Evolutionary conservation across 2,329 filamentous ascomycete genomes (phyloP).

Genomic region (Aspergillus novofumigatus): DNA sequence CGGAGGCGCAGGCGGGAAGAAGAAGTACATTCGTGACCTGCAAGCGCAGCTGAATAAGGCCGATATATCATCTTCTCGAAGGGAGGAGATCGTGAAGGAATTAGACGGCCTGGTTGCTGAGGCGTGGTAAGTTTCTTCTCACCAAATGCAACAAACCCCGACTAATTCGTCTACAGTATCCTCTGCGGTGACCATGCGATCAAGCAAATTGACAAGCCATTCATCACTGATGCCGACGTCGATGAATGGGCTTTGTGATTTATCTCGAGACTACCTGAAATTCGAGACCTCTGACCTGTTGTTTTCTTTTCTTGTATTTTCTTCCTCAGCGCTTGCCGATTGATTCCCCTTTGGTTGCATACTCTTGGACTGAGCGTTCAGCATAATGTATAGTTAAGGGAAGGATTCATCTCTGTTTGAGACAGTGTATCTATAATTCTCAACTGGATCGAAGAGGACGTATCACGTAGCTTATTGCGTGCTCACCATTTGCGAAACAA

Average conservation of each 20-base stretch:
- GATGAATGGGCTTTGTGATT: constrained; percentile 72
- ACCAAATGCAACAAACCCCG: constrained; percentile 9
- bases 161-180: constrained; percentile 54
- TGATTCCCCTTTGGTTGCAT: neutral
- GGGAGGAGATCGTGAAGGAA: constrained; percentile 81
- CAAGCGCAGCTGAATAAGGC: constrained; percentile 80
- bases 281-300: neutral
- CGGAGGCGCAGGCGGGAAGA: constrained; percentile 73
- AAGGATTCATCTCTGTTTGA: neutral
- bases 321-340: neutral
- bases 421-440: neutral
- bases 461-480: neutral
- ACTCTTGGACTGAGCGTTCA: neutral
- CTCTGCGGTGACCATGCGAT: constrained; percentile 94
- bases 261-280: neutral
- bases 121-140: constrained; percentile 63
- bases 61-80: constrained; percentile 62
- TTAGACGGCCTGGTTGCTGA: constrained; percentile 88
- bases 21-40: constrained; percentile 76
- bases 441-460: neutral
- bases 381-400: neutral
- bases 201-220: constrained; percentile 89
- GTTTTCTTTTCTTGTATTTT: neutral
- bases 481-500: neutral
- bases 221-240: constrained; percentile 68